Evolutionary conservation across 495 filamentous ascomycete genomes (phyloP).

Genomic region (Annulohypoxylon nitens): DNA sequence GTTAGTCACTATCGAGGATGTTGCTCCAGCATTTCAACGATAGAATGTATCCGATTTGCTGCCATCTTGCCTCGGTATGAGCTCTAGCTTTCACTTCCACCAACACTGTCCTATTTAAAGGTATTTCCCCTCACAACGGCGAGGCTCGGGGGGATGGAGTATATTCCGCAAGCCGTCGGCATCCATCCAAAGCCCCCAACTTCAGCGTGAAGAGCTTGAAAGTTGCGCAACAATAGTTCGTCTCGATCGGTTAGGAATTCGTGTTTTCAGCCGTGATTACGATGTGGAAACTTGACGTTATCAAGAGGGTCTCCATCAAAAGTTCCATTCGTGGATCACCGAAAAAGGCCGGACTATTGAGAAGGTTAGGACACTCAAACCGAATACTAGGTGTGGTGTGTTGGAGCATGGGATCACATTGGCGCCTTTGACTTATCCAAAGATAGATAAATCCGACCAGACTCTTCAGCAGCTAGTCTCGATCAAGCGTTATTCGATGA

Average conservation of each 20-base stretch:
- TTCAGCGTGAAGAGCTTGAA: background rate
- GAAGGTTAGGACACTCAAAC: background rate
- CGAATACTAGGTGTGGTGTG: background rate
- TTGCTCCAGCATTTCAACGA: background rate
- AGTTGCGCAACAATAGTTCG: background rate
- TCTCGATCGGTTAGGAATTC: background rate
- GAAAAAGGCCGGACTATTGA: background rate
- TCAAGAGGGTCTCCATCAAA: too few species aligned
- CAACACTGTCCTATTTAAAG: too few species aligned
- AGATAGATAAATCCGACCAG: background rate
- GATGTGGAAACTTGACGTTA: background rate
- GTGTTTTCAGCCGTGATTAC: background rate
- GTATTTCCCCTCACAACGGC: background rate
- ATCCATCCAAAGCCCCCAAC: background rate
- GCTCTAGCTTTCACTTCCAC: background rate
- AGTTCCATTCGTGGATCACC: background rate
- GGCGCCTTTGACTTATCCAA: background rate
- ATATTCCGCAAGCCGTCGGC: background rate
- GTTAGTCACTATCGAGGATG: background rate
- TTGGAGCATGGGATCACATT: background rate
- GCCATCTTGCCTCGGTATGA: background rate
- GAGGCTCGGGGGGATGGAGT: background rate
- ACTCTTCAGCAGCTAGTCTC: background rate
- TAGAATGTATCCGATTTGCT: too few species aligned
- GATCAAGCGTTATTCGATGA: constrained; percentile 5